Percentiles rank a stretch among this genome's conserved stretches.
These are phyloP conservation scores for Cryptococcus sp. DNA, from an alignment of 1,284 basidiomycete genomes.

Conservation along the genomic window DNA sequence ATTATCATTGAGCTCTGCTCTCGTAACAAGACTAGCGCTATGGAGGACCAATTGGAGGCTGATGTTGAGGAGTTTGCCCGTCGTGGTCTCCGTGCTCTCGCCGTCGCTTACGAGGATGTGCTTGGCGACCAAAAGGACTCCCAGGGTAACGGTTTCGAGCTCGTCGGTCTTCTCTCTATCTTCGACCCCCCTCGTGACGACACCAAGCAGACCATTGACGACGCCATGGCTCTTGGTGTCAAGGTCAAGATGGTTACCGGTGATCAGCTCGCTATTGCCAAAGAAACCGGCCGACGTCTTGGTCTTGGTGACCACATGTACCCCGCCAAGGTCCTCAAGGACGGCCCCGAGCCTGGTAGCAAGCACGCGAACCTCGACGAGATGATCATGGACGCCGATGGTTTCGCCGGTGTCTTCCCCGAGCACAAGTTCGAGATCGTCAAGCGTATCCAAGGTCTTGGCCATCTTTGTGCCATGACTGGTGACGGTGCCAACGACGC, in stretches of 20 bases:
- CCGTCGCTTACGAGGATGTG: conserved; percentile 92
- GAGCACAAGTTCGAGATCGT: conserved; percentile 93
- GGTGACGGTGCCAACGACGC: conserved; percentile 98
- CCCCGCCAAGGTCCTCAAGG: conserved; percentile 91
- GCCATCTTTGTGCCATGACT: conserved; percentile 86
- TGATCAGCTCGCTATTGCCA: conserved; percentile 98
- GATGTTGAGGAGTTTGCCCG: conserved; percentile 94
- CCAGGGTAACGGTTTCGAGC: conserved; percentile 88
- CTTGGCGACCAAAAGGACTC: conserved; percentile 62
- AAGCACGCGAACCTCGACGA: conserved; percentile 82
- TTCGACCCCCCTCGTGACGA: conserved; percentile 97
- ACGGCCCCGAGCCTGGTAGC: conserved; percentile 74
- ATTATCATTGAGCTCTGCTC: conserved; percentile 94
- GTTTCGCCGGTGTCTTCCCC: conserved; percentile 93
- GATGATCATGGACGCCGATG: conserved; percentile 69
- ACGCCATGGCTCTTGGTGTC: conserved; percentile 92
- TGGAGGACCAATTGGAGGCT: conserved; percentile 87
- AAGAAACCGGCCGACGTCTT: conserved; percentile 97
- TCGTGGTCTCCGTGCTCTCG: conserved; percentile 96
- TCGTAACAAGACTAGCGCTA: conserved; percentile 90
- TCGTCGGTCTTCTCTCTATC: conserved; percentile 95
- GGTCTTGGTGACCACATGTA: conserved; percentile 97
- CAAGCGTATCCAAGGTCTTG: conserved; percentile 89
- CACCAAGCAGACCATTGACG: conserved; percentile 98
- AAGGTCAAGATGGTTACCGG: conserved; percentile 99